phyloP scores from a whole-genome alignment of 192 early-diverging fungal genomes.

The Coemansia sp. region DNA sequence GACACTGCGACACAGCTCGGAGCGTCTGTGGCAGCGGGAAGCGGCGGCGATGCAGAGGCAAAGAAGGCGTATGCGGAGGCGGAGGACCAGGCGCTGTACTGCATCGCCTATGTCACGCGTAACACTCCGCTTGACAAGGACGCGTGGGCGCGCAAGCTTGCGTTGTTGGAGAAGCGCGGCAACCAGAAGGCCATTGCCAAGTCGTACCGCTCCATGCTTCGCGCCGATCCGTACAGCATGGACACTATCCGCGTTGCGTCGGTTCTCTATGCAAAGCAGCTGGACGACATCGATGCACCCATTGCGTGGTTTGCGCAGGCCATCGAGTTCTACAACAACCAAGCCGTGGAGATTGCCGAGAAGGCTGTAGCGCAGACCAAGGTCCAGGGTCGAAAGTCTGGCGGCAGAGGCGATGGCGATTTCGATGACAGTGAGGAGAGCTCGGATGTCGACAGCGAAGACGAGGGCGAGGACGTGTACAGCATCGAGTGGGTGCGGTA shows the following conservation, averaged over 20 bases:
- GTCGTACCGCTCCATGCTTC: slow-evolving; percentile 62
- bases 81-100: slow-evolving; percentile 80
- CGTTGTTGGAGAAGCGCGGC: slow-evolving; percentile 60
- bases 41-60: slow-evolving; percentile 15
- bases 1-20: slow-evolving; percentile 27
- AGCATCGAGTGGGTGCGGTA: slow-evolving; percentile 25
- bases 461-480: slow-evolving; percentile 37
- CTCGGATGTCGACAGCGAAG: slow-evolving; percentile 32
- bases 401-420: slow-evolving; percentile 24
- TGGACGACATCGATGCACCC: slow-evolving; percentile 39
- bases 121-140: slow-evolving; percentile 68
- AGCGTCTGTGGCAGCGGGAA: slow-evolving; percentile 1
- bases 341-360: slow-evolving; percentile 64
- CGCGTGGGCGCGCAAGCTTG: slow-evolving; percentile 69
- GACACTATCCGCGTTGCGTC: slow-evolving; percentile 65
- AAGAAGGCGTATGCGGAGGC: slow-evolving; percentile 58
- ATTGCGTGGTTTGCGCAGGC: slow-evolving; percentile 40
- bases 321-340: slow-evolving; percentile 53
- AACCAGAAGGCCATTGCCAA: slow-evolving; percentile 58
- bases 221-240: slow-evolving; percentile 66
- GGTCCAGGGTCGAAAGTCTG: neutral
- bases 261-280: slow-evolving; percentile 56
- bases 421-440: neutral
- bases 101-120: slow-evolving; percentile 66
- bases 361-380: slow-evolving; percentile 35